Evolutionary conservation across 2,329 filamentous ascomycete genomes (phyloP), one percentile per base, ranked within the genome.

Genomic region (Neospermospora avenae): DNA sequence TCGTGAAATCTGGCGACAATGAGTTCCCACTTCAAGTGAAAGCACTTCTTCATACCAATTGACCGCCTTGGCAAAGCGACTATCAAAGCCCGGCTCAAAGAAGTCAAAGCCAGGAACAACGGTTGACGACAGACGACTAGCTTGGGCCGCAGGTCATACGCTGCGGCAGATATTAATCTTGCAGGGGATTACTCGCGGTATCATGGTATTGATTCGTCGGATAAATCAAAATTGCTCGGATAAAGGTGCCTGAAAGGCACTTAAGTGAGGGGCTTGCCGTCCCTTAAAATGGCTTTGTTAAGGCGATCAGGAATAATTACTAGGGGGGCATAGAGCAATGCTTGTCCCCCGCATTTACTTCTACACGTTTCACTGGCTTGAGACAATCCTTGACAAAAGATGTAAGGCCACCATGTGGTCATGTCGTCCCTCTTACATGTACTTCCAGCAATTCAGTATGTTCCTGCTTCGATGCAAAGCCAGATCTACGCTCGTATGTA

Each of bases 11-110:
- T 74, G 0, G 78, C 80, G 64, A 69, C 0, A 77, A 80, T 62
- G 77, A 72, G 1, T 80, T 75, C 71, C 72, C 77, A 39, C 75
- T 74, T 44, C 24, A 31, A 60, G 75, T 72, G 2, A 80, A 1
- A 22, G 31, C 28, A 24, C 10, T 51, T 24, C 14, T 41, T 58
- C 77, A 75, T 62, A 73, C 64, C 11, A 73, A 6, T 31, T 31
- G 28, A 31, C 5, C 11, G 28, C 77, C 7, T 66, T 67, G 24
- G 52, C 31, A 8, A 39, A 75, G 58, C 53, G 75, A 55, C 65
- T 75, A 28, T 64, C 59, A 60, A 51, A 24, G 20, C 31, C 59
- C 59, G 37, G 51, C 49, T 61, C 44, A 57, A 52, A 57, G 22
- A n/a, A 59, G 49, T 10, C 5, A 5, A 11, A 58, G 51, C 41